Conservation (phyloP, 169 alveolate species). For the Ichthyophthirius multifiliis region DNA sequence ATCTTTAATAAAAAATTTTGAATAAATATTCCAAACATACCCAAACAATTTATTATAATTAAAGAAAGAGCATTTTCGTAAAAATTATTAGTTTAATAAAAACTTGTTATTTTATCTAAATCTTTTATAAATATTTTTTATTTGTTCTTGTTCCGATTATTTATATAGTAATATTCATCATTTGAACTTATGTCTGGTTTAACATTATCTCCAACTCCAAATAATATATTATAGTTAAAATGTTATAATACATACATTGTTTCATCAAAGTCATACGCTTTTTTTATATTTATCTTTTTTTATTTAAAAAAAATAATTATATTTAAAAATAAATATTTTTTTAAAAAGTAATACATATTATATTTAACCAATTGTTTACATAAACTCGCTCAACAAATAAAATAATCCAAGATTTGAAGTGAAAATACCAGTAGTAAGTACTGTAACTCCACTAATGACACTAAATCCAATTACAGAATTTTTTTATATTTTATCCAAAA, state of each 20-base stretch:
- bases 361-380: neutral
- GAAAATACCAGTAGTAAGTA: neutral
- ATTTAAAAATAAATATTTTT: neutral
- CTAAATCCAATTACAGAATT: neutral
- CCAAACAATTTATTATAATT: neutral
- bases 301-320: neutral
- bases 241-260: neutral
- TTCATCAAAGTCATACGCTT: conserved; percentile 3
- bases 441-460: neutral
- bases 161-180: neutral
- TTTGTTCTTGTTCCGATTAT: neutral
- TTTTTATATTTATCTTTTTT: neutral
- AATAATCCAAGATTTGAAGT: neutral
- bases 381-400: neutral
- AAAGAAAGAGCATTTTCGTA: neutral
- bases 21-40: neutral
- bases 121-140: no score
- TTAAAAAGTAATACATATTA: neutral
- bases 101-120: neutral
- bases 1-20: neutral
- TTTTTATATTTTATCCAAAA: neutral
- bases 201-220: neutral
- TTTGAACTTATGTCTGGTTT: neutral
- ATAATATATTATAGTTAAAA: neutral
- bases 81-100: neutral